Evolutionary conservation across 371 early-diverging fungal genomes (phyloP), one percentile per base, ranked within the genome.

Genomic region (Umbelopsis sp.): DNA sequence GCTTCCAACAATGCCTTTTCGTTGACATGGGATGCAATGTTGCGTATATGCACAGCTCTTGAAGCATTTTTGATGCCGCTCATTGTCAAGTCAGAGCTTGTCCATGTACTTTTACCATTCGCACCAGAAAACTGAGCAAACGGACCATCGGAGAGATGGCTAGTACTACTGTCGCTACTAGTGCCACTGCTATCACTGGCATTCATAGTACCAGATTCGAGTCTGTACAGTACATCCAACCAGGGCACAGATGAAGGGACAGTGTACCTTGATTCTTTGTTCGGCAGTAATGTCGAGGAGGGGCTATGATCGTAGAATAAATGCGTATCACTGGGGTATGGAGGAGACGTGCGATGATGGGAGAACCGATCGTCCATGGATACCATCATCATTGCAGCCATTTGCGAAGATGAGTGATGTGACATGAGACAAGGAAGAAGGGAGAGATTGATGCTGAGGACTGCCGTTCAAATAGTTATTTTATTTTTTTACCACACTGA

Each of bases 151-250:
- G 57, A 57, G 16, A 35, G 57, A 57, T 25, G 35, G 35, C 57
- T 57, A n/a, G 25, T 25, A 18, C 35, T 57, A 29, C 57, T 57
- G 35, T 35, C 35, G 29, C 57, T 57, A 29, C 57, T 57, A 7
- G 57, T 57, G 35, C 57, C 57, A 18, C 57, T 57, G 29, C 57
- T 57, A 18, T 57, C 57, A 37, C 57, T 57, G 29, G 57, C 57
- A 57, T 57, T 57, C 57, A 57, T 57, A 4, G 16, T 35, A 12
- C 3, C 29, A 35, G 57, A 29, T 14, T 57, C 57, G 0, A 18
- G 6, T 18, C 35, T 29, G 35, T 29, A 29, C 14, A 35, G n/a
- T 35, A 29, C 1, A 16, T 57, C 57, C 7, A 29, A 3, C 57
- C 57, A 57, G 18, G 57, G n/a, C 0, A 37, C 18, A 14, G 18